Evolutionary conservation across 352 stramenopile genomes (phyloP).

Genomic region (Pythium apleroticum): DNA sequence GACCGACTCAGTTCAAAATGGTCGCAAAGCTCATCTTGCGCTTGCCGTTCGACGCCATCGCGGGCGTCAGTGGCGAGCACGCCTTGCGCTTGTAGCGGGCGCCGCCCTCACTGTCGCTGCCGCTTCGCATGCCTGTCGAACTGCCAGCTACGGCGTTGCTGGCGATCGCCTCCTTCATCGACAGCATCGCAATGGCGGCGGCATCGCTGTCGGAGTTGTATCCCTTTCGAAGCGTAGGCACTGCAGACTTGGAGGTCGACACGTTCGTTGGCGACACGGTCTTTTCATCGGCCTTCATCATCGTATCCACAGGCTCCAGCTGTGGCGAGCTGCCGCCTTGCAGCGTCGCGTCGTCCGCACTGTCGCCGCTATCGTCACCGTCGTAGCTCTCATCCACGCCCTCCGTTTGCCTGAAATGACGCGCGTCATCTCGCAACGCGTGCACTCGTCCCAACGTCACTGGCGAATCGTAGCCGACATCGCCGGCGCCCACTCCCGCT

Average conservation of each 20-base stretch:
- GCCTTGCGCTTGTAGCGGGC: conserved; percentile 63
- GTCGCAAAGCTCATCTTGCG: conserved; percentile 89
- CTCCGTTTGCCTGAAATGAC: conserved; percentile 63
- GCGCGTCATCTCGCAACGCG: conserved; percentile 69
- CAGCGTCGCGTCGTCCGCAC: conserved; percentile 24
- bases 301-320: not conserved
- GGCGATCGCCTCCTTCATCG: conserved; percentile 58
- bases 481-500: conserved; percentile 23
- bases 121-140: conserved; percentile 20
- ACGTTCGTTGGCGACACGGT: not conserved
- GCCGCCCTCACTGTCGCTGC: conserved; percentile 29
- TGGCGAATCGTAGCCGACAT: conserved; percentile 34
- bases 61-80: conserved; percentile 46
- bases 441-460: conserved; percentile 77
- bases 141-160: conserved; percentile 6
- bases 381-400: conserved; percentile 64
- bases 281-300: not conserved
- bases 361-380: conserved; percentile 35
- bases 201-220: conserved; percentile 78
- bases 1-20: conserved; percentile 79
- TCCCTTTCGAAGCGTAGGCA: conserved; percentile 27
- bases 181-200: conserved; percentile 75
- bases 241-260: not conserved
- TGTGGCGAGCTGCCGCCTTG: conserved; percentile 15
- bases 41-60: conserved; percentile 51